These are phyloP conservation scores for Geotrichum reessii DNA, from an alignment of 1,139 yeast genomes.

Conservation along the genomic window DNA sequence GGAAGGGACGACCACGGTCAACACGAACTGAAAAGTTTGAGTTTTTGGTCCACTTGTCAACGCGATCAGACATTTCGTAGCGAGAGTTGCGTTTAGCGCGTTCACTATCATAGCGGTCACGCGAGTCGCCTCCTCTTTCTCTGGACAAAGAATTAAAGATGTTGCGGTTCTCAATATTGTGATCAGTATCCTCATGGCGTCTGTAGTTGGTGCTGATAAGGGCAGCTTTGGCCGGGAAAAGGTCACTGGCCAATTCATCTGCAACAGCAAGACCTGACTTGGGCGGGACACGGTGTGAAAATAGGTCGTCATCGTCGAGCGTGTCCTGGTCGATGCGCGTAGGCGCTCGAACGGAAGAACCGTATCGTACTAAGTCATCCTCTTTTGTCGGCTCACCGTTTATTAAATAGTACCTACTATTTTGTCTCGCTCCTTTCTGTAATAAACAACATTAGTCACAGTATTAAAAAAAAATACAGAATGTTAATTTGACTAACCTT, in stretches of 20 bases:
- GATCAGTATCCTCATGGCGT: not conserved
- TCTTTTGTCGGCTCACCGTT: conserved; percentile 69
- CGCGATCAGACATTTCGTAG: not conserved
- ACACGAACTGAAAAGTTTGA: not conserved
- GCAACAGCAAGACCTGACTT: not conserved
- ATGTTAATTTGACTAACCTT: conserved; percentile 27
- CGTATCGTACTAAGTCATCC: conserved; percentile 28
- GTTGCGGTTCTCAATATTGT: not conserved
- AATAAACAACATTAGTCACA: not conserved
- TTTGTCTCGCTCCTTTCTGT: conserved; percentile 48
- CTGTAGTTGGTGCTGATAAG: not conserved
- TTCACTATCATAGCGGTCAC: not conserved
- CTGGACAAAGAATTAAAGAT: not conserved
- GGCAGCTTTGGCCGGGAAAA: not conserved
- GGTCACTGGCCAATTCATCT: not conserved
- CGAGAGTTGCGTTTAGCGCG: not conserved
- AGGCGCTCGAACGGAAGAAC: not conserved
- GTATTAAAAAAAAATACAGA: not conserved
- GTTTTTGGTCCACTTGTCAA: not conserved
- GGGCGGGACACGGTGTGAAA: not conserved
- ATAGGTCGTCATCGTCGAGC: conserved; percentile 1
- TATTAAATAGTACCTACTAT: conserved; percentile 60
- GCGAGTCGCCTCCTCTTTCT: not conserved
- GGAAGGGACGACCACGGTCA: not conserved
- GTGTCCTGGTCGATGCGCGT: not conserved